phyloP scores from a whole-genome alignment of 495 filamentous ascomycete genomes.

The Penicillium verhagenii region DNA sequence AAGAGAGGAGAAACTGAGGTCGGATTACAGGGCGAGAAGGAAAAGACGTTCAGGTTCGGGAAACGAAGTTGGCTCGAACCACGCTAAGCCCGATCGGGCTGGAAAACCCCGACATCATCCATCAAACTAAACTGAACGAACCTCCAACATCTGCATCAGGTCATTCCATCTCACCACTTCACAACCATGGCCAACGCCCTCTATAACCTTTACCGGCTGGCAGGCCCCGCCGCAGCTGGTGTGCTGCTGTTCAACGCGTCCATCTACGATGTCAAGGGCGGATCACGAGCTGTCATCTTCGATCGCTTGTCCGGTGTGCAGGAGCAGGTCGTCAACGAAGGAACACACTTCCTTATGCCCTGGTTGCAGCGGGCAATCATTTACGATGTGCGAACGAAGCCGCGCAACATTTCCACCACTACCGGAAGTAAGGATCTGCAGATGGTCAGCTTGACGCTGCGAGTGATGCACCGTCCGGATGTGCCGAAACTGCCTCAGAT shows the following conservation, averaged over 20 bases:
- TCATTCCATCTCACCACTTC: conserved; percentile 13
- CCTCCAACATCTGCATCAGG: conserved; percentile 23
- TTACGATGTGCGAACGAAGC: conserved; percentile 98
- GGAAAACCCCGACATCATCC: conserved; percentile 41
- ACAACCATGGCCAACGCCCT: conserved; percentile 60
- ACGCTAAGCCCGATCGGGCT: conserved; percentile 46
- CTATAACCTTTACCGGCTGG: conserved; percentile 62
- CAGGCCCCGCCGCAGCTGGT: conserved; percentile 67
- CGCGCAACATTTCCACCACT: conserved; percentile 94
- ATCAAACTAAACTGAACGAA: conserved; percentile 20
- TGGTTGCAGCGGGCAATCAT: conserved; percentile 95
- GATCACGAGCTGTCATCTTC: conserved; percentile 95
- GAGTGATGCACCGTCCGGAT: conserved; percentile 93
- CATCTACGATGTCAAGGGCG: conserved; percentile 96
- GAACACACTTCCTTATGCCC: conserved; percentile 93
- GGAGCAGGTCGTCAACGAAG: conserved; percentile 89
- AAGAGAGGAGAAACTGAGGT: conserved; percentile 14
- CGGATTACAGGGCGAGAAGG: conserved; percentile 23
- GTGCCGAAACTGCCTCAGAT: conserved; percentile 92
- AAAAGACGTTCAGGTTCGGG: conserved; percentile 34
- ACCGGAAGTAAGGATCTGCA: conserved; percentile 98
- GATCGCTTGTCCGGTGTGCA: conserved; percentile 90
- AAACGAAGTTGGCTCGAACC: conserved; percentile 32
- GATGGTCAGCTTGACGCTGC: conserved; percentile 98
- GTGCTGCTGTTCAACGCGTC: conserved; percentile 64